Percentiles rank a stretch among this genome's conserved stretches.
These are phyloP conservation scores for Plectosphaerella cucumerina DNA, from an alignment of 2,329 filamentous ascomycete genomes.

Conservation along the genomic window DNA sequence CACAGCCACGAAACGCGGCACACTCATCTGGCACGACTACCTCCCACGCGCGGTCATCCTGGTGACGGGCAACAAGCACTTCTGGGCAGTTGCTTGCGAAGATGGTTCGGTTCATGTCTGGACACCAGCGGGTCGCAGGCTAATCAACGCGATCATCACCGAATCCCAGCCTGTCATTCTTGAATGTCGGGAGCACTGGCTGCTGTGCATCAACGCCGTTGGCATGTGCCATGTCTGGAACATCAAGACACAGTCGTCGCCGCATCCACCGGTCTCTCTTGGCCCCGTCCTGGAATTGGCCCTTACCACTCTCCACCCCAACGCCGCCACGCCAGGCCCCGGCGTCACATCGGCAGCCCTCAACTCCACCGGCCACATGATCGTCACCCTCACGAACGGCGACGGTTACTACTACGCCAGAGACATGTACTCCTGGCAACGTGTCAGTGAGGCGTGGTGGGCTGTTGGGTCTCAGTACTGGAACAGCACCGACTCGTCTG, in stretches of 20 bases:
- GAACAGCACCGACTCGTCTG: conserved; percentile 93
- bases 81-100: conserved; percentile 92
- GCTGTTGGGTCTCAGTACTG: conserved; percentile 97
- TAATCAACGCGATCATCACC: conserved; percentile 79
- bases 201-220: conserved; percentile 83
- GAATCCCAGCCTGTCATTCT: conserved; percentile 93
- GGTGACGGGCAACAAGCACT: conserved; percentile 81
- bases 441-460: conserved; percentile 97
- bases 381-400: conserved; percentile 90
- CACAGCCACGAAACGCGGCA: conserved; percentile 74
- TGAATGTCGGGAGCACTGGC: conserved; percentile 83
- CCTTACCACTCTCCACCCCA: conserved; percentile 70
- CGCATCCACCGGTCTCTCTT: conserved; percentile 85
- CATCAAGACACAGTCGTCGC: conserved; percentile 73
- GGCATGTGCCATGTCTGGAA: conserved; percentile 95
- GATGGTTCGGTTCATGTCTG: conserved; percentile 87
- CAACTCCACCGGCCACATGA: conserved; percentile 79
- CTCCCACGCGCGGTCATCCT: conserved; percentile 83
- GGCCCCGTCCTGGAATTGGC: conserved; percentile 87
- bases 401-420: conserved; percentile 90
- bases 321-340: conserved; percentile 70
- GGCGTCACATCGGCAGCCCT: conserved; percentile 87
- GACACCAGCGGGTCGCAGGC: conserved; percentile 84
- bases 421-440: conserved; percentile 86
- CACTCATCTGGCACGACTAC: conserved; percentile 89